Conservation (phyloP, 2,329 filamentous ascomycete genomes). For the Hypoxylon rubiginosum region DNA sequence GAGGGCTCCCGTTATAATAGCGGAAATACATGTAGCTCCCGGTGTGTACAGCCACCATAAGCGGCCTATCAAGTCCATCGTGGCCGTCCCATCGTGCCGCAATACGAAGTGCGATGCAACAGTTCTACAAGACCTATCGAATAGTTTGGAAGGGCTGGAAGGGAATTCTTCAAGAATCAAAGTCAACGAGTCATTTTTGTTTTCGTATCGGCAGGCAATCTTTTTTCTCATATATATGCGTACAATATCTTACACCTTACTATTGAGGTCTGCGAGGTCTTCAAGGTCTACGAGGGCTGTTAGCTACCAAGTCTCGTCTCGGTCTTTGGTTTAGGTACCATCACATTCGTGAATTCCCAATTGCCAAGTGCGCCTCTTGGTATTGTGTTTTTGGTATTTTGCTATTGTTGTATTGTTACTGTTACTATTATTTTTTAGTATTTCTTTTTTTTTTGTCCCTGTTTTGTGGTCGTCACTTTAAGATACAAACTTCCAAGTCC, state of each 20-base stretch:
- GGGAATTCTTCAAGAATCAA: not conserved
- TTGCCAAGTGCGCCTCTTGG: slow-evolving; percentile 4
- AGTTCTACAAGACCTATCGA: not conserved
- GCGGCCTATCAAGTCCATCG: slow-evolving; percentile 26
- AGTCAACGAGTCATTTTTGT: not conserved
- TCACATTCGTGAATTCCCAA: not conserved
- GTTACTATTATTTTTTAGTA: no score
- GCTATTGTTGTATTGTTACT: not conserved
- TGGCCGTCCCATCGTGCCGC: slow-evolving; percentile 19
- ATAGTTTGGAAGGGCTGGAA: not conserved
- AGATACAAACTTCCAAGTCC: not conserved
- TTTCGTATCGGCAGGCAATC: no score
- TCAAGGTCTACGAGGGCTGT: not conserved
- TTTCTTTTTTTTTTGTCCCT: not conserved
- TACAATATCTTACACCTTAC: no score
- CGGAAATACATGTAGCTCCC: not conserved
- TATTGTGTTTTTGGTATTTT: not conserved
- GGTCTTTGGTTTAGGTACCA: not conserved
- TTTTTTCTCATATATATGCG: no score
- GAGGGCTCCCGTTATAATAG: slow-evolving; percentile 14
- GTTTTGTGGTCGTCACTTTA: not conserved
- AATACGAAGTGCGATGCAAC: slow-evolving; percentile 25
- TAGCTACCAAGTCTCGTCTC: not conserved
- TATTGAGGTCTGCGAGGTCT: no score
- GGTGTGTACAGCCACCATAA: slow-evolving; percentile 28